phyloP scores from a whole-genome alignment of 163 green algal species.

The Scenedesmus sp. region DNA sequence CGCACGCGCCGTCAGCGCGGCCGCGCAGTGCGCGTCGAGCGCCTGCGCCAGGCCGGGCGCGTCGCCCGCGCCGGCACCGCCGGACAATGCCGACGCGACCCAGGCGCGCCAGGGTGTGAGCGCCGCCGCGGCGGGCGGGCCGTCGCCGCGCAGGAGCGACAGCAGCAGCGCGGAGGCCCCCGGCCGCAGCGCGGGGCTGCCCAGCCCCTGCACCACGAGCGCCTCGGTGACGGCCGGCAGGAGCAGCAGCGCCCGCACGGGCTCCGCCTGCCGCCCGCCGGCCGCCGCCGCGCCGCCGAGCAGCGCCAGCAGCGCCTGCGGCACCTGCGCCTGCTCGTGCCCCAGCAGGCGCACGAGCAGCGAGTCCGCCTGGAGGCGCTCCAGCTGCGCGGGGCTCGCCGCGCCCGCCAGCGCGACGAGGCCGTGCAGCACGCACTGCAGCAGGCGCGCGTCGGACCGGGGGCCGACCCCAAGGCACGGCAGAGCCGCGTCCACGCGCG shows the following conservation, averaged over 20 bases:
- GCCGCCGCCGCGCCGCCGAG: background rate
- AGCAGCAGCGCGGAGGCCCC: background rate
- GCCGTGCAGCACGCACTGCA: slow-evolving; percentile 27
- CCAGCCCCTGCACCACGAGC: slow-evolving; percentile 45
- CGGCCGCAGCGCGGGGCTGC: background rate
- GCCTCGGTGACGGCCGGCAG: slow-evolving; percentile 40
- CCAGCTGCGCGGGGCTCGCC: background rate
- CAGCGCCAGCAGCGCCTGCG: slow-evolving; percentile 41
- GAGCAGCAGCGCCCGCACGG: slow-evolving; percentile 14
- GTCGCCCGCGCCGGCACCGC: background rate
- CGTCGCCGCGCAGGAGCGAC: background rate
- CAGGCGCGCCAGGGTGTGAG: slow-evolving; percentile 28
- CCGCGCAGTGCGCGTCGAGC: background rate
- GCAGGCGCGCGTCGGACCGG: slow-evolving; percentile 13
- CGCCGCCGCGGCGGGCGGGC: background rate
- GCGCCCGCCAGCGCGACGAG: background rate
- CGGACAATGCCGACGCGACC: slow-evolving; percentile 15
- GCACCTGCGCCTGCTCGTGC: slow-evolving; percentile 13
- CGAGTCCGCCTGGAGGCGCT: too few relatives aligned
- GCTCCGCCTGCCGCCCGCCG: background rate
- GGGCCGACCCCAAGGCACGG: slow-evolving; percentile 1
- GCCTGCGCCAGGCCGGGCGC: background rate
- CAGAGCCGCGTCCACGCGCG: background rate
- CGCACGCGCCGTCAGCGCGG: background rate
- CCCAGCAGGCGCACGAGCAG: slow-evolving; percentile 27